These are phyloP conservation scores for Serendipita sp. DNA, from an alignment of 768 basidiomycete genomes.

Conservation along the genomic window DNA sequence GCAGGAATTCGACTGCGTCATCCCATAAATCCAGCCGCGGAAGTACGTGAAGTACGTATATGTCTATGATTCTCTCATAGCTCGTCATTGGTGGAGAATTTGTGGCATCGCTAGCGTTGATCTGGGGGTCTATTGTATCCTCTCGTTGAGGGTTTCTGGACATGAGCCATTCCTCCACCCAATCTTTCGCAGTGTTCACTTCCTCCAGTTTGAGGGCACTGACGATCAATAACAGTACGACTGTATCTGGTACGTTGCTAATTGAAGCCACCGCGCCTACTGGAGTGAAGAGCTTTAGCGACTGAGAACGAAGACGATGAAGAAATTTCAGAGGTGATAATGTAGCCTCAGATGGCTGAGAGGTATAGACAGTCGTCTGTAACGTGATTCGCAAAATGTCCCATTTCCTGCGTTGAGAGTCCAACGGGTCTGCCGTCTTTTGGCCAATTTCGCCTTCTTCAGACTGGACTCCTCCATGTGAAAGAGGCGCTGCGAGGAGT, in stretches of 20 bases:
- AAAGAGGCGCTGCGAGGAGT: slow-evolving; percentile 29
- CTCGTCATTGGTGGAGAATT: slow-evolving; percentile 23
- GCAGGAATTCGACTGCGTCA: slow-evolving; percentile 59
- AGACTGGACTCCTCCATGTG: slow-evolving; percentile 14
- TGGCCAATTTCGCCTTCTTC: not conserved
- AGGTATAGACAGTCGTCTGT: slow-evolving; percentile 54
- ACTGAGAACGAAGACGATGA: slow-evolving; percentile 43
- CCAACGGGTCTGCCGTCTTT: slow-evolving; percentile 26
- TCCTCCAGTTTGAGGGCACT: slow-evolving; percentile 52
- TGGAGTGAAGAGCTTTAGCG: slow-evolving; percentile 53
- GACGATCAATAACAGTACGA: slow-evolving; percentile 53
- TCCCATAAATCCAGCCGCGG: slow-evolving; percentile 66
- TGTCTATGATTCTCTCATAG: slow-evolving; percentile 59
- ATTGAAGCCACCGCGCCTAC: slow-evolving; percentile 22
- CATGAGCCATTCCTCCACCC: slow-evolving; percentile 70
- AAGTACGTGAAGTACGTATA: slow-evolving; percentile 59
- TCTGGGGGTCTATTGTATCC: slow-evolving; percentile 15
- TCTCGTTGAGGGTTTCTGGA: slow-evolving; percentile 28
- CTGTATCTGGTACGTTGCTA: slow-evolving; percentile 48
- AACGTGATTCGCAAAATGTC: slow-evolving; percentile 74
- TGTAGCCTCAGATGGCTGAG: slow-evolving; percentile 28
- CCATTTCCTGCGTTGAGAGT: slow-evolving; percentile 54
- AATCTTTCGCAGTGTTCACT: slow-evolving; percentile 41
- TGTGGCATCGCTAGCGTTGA: slow-evolving; percentile 16
- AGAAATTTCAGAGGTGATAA: slow-evolving; percentile 35